These are phyloP conservation scores for Tylopilus vinaceipallidus DNA, from an alignment of 768 basidiomycete species.

Conservation along the genomic window DNA sequence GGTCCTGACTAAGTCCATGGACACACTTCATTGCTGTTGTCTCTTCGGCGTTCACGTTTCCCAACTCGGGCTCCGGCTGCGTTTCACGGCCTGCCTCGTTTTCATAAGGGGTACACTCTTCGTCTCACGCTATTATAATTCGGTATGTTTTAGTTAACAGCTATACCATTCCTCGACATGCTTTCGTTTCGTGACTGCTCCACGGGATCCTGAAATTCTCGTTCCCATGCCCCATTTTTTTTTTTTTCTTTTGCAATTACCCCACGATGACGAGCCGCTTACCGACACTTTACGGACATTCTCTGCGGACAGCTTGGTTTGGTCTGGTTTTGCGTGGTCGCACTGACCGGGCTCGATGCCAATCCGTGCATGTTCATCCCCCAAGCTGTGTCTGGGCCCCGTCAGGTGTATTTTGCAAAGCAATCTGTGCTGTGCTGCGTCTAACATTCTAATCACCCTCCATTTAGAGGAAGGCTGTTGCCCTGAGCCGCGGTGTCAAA, in stretches of 20 bases:
- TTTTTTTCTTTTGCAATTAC: slow-evolving; percentile 13
- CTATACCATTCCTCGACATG: slow-evolving; percentile 7
- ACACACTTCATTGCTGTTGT: slow-evolving; percentile 7
- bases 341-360: slow-evolving; percentile 3
- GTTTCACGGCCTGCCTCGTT: slow-evolving; percentile 21
- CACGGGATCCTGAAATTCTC: slow-evolving; percentile 15
- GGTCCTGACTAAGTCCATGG: slow-evolving; percentile 23
- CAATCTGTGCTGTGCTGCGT: slow-evolving; percentile 27
- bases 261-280: slow-evolving; percentile 22
- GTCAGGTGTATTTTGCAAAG: slow-evolving; percentile 15
- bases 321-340: slow-evolving; percentile 4
- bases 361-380: slow-evolving; percentile 12
- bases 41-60: slow-evolving; percentile 13
- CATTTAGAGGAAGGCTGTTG: slow-evolving; percentile 33
- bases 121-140: slow-evolving; percentile 13
- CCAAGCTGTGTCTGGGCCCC: slow-evolving; percentile 22
- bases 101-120: slow-evolving; percentile 9
- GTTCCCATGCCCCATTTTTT: slow-evolving; percentile 2
- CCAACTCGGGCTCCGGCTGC: slow-evolving; percentile 15
- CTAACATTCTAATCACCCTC: slow-evolving; percentile 29
- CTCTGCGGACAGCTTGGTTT: slow-evolving; percentile 2
- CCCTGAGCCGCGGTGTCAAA: slow-evolving; percentile 31
- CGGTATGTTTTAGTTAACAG: slow-evolving; percentile 8
- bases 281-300: neutral
- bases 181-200: slow-evolving; percentile 12